Conservation (phyloP, 139 green algal genomes). For the Micractinium sp. region DNA sequence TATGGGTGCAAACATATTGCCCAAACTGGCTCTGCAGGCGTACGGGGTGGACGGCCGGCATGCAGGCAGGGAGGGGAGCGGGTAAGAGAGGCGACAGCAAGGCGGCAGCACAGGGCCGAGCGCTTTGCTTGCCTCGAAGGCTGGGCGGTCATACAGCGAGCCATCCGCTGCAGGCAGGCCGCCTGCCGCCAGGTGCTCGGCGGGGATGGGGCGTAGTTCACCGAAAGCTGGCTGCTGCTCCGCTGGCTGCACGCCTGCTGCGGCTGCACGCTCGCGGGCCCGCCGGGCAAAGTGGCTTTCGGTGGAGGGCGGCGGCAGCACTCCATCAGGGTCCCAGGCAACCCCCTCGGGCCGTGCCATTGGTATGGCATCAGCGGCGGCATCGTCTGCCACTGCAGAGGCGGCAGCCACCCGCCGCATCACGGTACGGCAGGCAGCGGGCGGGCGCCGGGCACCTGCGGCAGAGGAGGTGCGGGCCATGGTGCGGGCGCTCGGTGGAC, state of each 20-base stretch:
- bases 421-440: background rate
- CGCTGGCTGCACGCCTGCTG: background rate
- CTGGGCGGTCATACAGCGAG: constrained; percentile 32
- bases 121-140: constrained; percentile 8
- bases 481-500: too few relatives aligned
- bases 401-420: too few relatives aligned
- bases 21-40: too few relatives aligned
- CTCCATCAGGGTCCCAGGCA: constrained; percentile 50
- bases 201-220: constrained; percentile 14
- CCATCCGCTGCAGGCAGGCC: constrained; percentile 37
- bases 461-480: background rate
- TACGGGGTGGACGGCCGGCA: too few relatives aligned
- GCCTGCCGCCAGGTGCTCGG: constrained; percentile 25
- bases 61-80: background rate
- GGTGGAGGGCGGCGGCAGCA: constrained; percentile 20
- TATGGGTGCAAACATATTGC: background rate
- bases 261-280: constrained; percentile 7
- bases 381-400: too few relatives aligned
- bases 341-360: background rate
- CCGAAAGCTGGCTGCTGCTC: background rate
- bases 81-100: background rate
- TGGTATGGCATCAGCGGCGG: background rate
- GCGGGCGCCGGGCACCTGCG: background rate
- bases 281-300: constrained; percentile 46
- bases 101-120: background rate